phyloP scores from a whole-genome alignment of 139 green algal species.

The Gonium pectorale region DNA sequence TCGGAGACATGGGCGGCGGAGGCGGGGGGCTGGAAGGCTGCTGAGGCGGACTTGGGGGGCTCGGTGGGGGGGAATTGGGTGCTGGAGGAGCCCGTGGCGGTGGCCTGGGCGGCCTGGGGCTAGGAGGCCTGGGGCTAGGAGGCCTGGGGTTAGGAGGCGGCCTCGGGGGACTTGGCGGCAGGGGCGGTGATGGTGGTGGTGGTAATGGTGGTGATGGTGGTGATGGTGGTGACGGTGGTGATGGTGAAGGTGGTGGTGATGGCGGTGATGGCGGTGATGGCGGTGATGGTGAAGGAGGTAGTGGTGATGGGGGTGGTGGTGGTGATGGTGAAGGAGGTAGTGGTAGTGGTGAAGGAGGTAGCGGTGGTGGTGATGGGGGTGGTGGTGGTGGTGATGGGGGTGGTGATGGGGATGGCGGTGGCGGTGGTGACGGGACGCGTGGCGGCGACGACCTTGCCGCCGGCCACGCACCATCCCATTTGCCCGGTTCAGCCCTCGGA shows the following conservation, averaged over 20 bases:
- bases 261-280: neutral
- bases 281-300: neutral
- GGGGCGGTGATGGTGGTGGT: neutral
- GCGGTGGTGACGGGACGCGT: neutral
- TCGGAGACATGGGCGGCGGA: neutral
- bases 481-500: too few species aligned
- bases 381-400: neutral
- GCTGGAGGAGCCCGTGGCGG: neutral
- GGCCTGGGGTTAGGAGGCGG: neutral
- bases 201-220: neutral
- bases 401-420: neutral
- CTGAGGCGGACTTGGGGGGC: too few species aligned
- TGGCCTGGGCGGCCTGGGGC: neutral
- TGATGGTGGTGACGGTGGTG: neutral
- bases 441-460: too few species aligned
- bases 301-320: neutral
- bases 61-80: neutral
- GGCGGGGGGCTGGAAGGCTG: neutral
- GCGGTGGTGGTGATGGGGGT: neutral
- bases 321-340: neutral
- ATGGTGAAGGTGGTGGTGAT: neutral
- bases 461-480: too few species aligned
- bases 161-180: neutral
- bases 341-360: neutral
- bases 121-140: neutral